Conservation (phyloP, 371 early-diverging fungal species). For the Mortierella sp. region DNA sequence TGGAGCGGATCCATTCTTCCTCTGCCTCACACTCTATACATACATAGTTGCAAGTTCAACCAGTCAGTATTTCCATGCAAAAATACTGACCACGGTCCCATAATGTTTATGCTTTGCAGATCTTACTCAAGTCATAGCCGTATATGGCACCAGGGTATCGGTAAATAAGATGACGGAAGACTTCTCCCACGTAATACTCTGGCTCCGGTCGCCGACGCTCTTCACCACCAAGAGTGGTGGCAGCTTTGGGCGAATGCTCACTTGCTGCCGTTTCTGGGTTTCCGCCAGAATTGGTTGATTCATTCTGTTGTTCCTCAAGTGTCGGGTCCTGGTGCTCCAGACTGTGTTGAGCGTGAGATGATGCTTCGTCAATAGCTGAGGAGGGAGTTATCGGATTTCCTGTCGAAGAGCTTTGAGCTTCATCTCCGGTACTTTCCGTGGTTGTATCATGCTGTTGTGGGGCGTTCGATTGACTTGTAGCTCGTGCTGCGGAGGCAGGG, state of each 20-base stretch:
- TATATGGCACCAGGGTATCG: slow-evolving; percentile 52
- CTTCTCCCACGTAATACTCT: slow-evolving; percentile 54
- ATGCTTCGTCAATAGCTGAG: slow-evolving; percentile 22
- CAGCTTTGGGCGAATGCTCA: neutral
- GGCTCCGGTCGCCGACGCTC: slow-evolving; percentile 42
- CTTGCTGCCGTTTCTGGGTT: neutral
- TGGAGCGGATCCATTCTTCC: slow-evolving; percentile 41
- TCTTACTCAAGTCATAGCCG: slow-evolving; percentile 55
- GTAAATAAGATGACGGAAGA: slow-evolving; percentile 42
- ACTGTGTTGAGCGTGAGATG: slow-evolving; percentile 10
- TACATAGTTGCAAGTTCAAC: neutral
- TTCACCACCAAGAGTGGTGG: slow-evolving; percentile 13
- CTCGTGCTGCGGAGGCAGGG: neutral
- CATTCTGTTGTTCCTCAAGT: slow-evolving; percentile 28
- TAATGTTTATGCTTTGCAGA: neutral
- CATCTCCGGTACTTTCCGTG: neutral
- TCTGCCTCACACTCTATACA: slow-evolving; percentile 40
- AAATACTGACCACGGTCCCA: neutral
- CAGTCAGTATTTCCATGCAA: neutral
- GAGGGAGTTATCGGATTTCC: slow-evolving; percentile 11
- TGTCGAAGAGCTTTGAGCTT: neutral
- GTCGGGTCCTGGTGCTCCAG: slow-evolving; percentile 13
- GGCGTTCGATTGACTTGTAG: neutral
- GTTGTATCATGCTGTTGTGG: neutral
- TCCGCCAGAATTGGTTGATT: neutral